phyloP scores from a whole-genome alignment of 1,139 yeast species.

The Geotrichum restrictum region DNA sequence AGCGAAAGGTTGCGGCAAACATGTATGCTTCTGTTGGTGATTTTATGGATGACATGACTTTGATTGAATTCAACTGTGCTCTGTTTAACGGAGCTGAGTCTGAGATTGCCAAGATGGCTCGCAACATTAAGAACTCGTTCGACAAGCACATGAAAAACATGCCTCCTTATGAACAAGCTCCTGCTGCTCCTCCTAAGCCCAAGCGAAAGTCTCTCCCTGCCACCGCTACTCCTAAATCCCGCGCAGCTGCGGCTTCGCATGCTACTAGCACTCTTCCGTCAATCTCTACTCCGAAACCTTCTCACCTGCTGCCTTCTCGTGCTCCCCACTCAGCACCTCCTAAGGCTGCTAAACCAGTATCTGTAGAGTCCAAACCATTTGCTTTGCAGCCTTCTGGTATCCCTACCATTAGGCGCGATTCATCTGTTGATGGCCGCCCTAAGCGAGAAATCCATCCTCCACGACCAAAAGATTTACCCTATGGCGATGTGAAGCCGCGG shows the following conservation, averaged over 20 bases:
- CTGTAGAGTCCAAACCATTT: constrained; percentile 31
- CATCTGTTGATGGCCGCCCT: constrained; percentile 67
- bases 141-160: constrained; percentile 89
- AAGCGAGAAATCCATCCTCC: constrained; percentile 97
- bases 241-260: constrained; percentile 32
- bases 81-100: constrained; percentile 83
- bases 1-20: constrained; percentile 62
- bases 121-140: constrained; percentile 82
- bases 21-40: constrained; percentile 70
- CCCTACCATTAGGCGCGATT: constrained; percentile 60
- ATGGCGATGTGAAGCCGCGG: constrained; percentile 72
- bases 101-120: constrained; percentile 84
- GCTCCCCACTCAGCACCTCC: constrained; percentile 22
- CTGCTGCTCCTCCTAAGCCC: constrained; percentile 29
- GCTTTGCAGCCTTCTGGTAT: constrained; percentile 47
- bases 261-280: constrained; percentile 21
- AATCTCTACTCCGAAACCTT: constrained; percentile 2
- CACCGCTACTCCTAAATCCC: constrained; percentile 27
- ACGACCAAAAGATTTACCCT: constrained; percentile 86
- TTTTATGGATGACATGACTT: constrained; percentile 73
- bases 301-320: background rate
- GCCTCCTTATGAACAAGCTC: constrained; percentile 71
- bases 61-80: constrained; percentile 78
- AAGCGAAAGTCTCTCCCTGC: constrained; percentile 30
- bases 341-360: constrained; percentile 20